Evolutionary conservation across 371 early-diverging fungal genomes (phyloP), one percentile per base, ranked within the genome.

Genomic region (Vittaforma corneae): DNA sequence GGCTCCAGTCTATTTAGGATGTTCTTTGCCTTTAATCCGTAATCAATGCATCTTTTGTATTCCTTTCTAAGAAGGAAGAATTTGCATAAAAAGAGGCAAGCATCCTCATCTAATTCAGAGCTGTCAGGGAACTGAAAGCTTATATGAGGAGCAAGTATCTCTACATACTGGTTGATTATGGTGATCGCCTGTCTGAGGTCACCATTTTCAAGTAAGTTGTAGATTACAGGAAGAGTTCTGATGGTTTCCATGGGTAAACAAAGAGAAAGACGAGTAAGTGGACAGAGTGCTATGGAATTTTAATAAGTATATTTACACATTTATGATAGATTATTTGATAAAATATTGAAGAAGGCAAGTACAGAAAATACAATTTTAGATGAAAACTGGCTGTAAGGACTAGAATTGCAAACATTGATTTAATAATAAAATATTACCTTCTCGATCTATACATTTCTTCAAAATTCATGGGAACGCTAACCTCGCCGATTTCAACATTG

Each of bases 21-120:
- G 18, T 70, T 51, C 16, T 48, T 46, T n/a, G 58, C 51, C n/a
- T 33, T 50, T 2, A 70, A 29, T 18, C 64, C 70, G 37, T 30
- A 64, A 11, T 64, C 37, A 2, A 70, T 47, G 20, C 61, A 62
- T 16, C 48, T 18, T 6, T 57, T 33, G 28, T 70, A 70, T 20
- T 70, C 53, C 37, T 40, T 34, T 11, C 33, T n/a, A 16, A 65
- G 24, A 46, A 70, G 61, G 42, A 57, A 56, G 22, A 70, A 44
- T 48, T 65, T 63, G 18, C 48, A 44, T 28, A 70, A 34, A 35
- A 22, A 6, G 18, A 55, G 55, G 35, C 6, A 35, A 44, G 5
- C n/a, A 5, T 16, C 22, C 20, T 33, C 29, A 33, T 55, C 55
- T 18, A 18, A 6, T n/a, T 20, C 38, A 11, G 22, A 14, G 6